These are phyloP conservation scores for Morella rubra DNA, from an alignment of 306 rosid species.

Conservation along the genomic window DNA sequence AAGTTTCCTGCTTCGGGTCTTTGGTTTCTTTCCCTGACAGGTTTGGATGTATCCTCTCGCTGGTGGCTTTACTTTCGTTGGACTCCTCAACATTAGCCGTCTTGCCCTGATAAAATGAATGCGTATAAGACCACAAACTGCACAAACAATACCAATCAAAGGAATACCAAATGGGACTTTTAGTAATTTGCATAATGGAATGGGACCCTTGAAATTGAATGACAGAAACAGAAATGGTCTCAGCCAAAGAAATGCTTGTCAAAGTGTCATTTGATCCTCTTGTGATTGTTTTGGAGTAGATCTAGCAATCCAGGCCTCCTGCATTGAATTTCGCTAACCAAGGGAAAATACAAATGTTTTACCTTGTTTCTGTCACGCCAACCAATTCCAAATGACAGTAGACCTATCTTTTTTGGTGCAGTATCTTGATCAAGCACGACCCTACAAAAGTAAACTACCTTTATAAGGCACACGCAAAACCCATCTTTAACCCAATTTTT, in stretches of 20 bases:
- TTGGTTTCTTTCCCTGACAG: slow-evolving; percentile 34
- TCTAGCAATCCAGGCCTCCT: slow-evolving; percentile 5
- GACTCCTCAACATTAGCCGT: slow-evolving; percentile 27
- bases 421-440: slow-evolving; percentile 37
- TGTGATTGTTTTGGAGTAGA: slow-evolving; percentile 20
- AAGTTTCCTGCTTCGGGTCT: slow-evolving; percentile 31
- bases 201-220: background rate
- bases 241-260: slow-evolving; percentile 9
- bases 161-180: background rate
- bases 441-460: slow-evolving; percentile 44
- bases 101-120: slow-evolving; percentile 47
- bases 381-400: slow-evolving; percentile 79
- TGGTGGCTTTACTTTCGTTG: slow-evolving; percentile 31
- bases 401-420: slow-evolving; percentile 51
- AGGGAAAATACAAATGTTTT: slow-evolving; percentile 14
- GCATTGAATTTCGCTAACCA: slow-evolving; percentile 7
- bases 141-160: slow-evolving; percentile 19
- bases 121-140: slow-evolving; percentile 15
- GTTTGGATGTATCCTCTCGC: slow-evolving; percentile 16
- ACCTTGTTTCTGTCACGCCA: slow-evolving; percentile 96
- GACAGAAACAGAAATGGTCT: background rate
- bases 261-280: slow-evolving; percentile 3
- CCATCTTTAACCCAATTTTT: background rate
- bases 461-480: slow-evolving; percentile 8
- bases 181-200: background rate